A percentile compares a stretch with the other conserved stretches of the same genome.
These are phyloP conservation scores for Cyberlindnera maclurae DNA, from an alignment of 805 yeast species.

Conservation along the genomic window DNA sequence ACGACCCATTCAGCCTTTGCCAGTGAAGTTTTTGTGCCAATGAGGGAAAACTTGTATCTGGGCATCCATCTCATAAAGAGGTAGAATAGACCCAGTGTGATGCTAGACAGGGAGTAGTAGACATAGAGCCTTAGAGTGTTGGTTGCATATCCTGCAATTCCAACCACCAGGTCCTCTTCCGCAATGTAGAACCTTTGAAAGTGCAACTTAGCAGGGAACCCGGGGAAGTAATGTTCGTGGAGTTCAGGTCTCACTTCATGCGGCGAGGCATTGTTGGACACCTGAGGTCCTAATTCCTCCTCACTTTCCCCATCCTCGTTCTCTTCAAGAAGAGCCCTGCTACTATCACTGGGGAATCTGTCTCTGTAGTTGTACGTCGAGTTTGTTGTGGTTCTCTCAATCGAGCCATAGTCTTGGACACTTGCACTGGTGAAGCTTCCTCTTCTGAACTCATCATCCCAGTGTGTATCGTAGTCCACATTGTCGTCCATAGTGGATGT, in stretches of 20 bases:
- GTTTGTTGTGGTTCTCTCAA: conserved; percentile 21
- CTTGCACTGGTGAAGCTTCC: conserved; percentile 27
- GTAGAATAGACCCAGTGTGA: conserved; percentile 67
- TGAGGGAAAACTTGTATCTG: conserved; percentile 53
- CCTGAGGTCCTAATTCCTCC: conserved; percentile 24
- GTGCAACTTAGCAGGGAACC: conserved; percentile 35
- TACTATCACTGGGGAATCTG: conserved; percentile 31
- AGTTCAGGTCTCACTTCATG: conserved; percentile 24
- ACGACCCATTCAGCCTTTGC: conserved; percentile 91
- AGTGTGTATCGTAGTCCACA: conserved; percentile 65
- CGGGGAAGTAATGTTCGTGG: conserved; percentile 39
- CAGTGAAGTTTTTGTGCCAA: conserved; percentile 60
- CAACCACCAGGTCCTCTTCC: conserved; percentile 91
- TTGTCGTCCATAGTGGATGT: conserved; percentile 66
- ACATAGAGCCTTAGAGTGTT: conserved; percentile 36
- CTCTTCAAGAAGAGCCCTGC: conserved; percentile 24
- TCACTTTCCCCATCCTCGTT: conserved; percentile 26
- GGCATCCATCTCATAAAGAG: conserved; percentile 84
- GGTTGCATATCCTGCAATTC: conserved; percentile 82
- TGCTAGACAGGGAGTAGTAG: conserved; percentile 48
- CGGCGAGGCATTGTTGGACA: conserved; percentile 13
- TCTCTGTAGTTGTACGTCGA: conserved; percentile 31
- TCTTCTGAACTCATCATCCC: conserved; percentile 51
- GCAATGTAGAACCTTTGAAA: conserved; percentile 86
- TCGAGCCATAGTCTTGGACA: conserved; percentile 19